Conservation (phyloP, 2,329 filamentous ascomycete species). For the Sporothrix euskadiensis region DNA sequence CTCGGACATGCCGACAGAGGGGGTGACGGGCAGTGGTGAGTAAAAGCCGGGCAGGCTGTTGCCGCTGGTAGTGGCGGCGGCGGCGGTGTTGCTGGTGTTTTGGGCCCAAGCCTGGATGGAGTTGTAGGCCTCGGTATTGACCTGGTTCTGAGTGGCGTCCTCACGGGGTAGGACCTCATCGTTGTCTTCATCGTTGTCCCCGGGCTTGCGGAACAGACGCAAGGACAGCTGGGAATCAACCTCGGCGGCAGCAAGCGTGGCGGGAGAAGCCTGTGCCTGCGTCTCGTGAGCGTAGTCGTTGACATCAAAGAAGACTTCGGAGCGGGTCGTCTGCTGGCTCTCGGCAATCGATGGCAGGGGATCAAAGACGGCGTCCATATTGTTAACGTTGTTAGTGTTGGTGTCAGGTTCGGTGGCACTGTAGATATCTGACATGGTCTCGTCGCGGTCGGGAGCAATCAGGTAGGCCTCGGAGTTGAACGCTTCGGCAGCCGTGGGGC, state of each 20-base stretch:
- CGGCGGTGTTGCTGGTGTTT: constrained; percentile 40
- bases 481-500: constrained; percentile 5
- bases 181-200: constrained; percentile 45
- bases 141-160: constrained; percentile 45
- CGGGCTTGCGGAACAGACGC: constrained; percentile 35
- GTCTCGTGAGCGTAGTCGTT: constrained; percentile 17
- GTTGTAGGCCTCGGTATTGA: constrained; percentile 51
- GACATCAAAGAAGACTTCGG: constrained; percentile 33
- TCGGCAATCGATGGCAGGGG: constrained; percentile 23
- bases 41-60: constrained; percentile 53
- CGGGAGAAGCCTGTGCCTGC: not conserved
- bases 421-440: constrained; percentile 53
- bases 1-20: constrained; percentile 53
- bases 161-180: constrained; percentile 52
- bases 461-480: constrained; percentile 39
- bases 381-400: not conserved
- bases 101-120: constrained; percentile 68
- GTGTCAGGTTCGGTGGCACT: constrained; percentile 45
- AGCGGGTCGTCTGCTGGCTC: not conserved
- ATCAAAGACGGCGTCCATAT: constrained; percentile 28
- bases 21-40: constrained; percentile 59
- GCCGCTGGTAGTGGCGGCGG: constrained; percentile 39
- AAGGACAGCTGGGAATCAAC: constrained; percentile 31
- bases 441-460: constrained; percentile 50
- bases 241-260: constrained; percentile 7